A percentile compares a stretch with the other conserved stretches of the same genome.
phyloP scores from a whole-genome alignment of 805 yeast genomes.

The Komagataella pastoris region DNA sequence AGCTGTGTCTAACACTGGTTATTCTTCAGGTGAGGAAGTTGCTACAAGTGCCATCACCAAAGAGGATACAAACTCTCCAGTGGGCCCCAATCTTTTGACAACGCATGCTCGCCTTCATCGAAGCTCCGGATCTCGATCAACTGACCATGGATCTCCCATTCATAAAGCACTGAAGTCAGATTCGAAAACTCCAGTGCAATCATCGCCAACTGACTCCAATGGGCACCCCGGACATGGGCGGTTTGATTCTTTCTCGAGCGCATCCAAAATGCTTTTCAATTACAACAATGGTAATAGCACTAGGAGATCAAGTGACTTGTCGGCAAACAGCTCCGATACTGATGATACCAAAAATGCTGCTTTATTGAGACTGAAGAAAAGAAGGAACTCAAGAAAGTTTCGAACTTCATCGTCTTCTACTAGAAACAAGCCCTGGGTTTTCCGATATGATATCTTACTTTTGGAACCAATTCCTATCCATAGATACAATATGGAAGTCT shows the following conservation, averaged over 20 bases:
- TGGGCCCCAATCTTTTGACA: not conserved
- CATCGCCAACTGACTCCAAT: not conserved
- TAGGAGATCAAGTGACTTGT: constrained; percentile 14
- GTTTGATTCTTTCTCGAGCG: not conserved
- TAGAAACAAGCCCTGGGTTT: constrained; percentile 8
- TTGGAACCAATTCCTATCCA: constrained; percentile 85
- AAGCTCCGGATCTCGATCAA: not conserved
- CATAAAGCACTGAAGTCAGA: not conserved
- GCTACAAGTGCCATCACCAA: not conserved
- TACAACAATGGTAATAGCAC: constrained; percentile 1
- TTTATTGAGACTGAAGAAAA: constrained; percentile 33
- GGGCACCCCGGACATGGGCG: not conserved
- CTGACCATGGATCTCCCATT: constrained; percentile 1
- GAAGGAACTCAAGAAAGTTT: constrained; percentile 34
- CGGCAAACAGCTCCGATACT: constrained; percentile 50
- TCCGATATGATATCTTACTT: constrained; percentile 43
- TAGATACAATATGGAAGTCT: constrained; percentile 48
- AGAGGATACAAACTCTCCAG: not conserved
- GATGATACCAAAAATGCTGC: constrained; percentile 44
- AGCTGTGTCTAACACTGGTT: not conserved
- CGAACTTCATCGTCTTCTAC: constrained; percentile 13
- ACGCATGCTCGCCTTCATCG: not conserved
- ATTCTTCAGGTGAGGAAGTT: not conserved
- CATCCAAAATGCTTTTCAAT: not conserved
- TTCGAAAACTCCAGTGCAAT: not conserved